Percentiles rank a stretch among this genome's conserved stretches.
Evolutionary conservation across 2,329 filamentous ascomycete genomes (phyloP).

Genomic region (Alternaria alternata): DNA sequence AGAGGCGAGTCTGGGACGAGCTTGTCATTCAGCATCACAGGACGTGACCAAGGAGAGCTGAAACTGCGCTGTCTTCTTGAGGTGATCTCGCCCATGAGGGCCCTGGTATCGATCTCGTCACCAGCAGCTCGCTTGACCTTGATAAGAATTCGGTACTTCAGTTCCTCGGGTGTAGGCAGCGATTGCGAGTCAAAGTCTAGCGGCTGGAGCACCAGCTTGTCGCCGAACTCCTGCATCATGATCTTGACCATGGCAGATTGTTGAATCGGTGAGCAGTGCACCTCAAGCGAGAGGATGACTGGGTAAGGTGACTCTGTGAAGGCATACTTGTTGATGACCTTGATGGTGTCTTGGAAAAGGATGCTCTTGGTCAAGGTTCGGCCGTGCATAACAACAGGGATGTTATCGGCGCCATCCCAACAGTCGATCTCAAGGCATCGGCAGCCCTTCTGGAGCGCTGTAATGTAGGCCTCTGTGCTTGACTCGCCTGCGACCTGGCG

Average conservation of each 20-base stretch:
- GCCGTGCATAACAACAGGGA: conserved; percentile 90
- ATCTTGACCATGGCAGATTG: conserved; percentile 89
- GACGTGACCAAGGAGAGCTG: conserved; percentile 76
- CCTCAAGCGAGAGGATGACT: conserved; percentile 92
- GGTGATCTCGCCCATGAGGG: conserved; percentile 45
- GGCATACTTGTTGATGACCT: conserved; percentile 92
- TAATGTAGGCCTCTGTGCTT: conserved; percentile 94
- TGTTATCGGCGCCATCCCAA: conserved; percentile 90
- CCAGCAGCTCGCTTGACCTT: conserved; percentile 86
- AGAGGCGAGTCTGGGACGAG: conserved; percentile 59
- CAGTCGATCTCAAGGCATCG: conserved; percentile 97
- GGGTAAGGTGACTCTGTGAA: conserved; percentile 89
- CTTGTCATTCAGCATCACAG: conserved; percentile 66
- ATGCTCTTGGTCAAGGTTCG: conserved; percentile 88
- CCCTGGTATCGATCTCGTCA: conserved; percentile 52
- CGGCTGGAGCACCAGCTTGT: conserved; percentile 79
- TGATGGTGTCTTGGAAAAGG: conserved; percentile 89
- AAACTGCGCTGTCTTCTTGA: conserved; percentile 68
- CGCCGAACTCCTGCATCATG: conserved; percentile 83
- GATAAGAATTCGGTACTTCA: conserved; percentile 84
- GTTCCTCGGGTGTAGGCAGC: conserved; percentile 84
- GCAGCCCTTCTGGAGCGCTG: conserved; percentile 85
- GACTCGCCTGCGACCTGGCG: conserved; percentile 89
- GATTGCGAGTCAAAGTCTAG: conserved; percentile 72
- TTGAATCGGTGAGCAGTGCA: conserved; percentile 86